Percentiles rank a stretch among this genome's conserved stretches.
phyloP scores from a whole-genome alignment of 148 eudicot genomes.

The Cornus suecica region DNA sequence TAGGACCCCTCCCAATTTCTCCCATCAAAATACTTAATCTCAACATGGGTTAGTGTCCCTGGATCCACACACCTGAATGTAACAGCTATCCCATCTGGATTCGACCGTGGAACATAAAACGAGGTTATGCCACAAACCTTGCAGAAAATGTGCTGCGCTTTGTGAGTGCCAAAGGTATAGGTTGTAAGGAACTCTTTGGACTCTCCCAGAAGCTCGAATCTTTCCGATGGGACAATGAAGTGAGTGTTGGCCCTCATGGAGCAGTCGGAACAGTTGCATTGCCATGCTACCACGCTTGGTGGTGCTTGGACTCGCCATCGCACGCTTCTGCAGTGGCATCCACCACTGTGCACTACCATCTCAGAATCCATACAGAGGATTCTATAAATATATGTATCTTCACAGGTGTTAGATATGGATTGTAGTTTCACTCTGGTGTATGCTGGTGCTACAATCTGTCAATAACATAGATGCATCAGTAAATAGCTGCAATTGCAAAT shows the following conservation, averaged over 20 bases:
- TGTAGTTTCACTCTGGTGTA: too few species aligned
- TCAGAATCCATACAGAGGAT: conserved; percentile 25
- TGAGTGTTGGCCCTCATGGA: conserved; percentile 82
- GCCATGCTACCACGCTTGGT: conserved; percentile 53
- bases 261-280: conserved; percentile 81
- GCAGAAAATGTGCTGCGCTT: conserved; percentile 87
- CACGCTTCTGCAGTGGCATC: conserved; percentile 77
- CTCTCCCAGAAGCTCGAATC: conserved; percentile 57
- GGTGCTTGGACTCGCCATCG: conserved; percentile 66
- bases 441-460: not conserved
- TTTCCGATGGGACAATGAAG: conserved; percentile 56
- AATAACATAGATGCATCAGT: not conserved
- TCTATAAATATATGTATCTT: not conserved
- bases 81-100: conserved; percentile 81
- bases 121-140: conserved; percentile 85
- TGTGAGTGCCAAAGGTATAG: conserved; percentile 78
- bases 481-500: not conserved
- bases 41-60: conserved; percentile 61
- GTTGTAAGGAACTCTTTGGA: conserved; percentile 58
- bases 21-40: conserved; percentile 62
- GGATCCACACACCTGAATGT: conserved; percentile 69
- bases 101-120: conserved; percentile 72
- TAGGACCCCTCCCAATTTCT: conserved; percentile 62
- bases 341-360: conserved; percentile 60
- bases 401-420: not conserved